Conservation (phyloP, 805 yeast species). For the Helenozyma baotianmanensis region DNA sequence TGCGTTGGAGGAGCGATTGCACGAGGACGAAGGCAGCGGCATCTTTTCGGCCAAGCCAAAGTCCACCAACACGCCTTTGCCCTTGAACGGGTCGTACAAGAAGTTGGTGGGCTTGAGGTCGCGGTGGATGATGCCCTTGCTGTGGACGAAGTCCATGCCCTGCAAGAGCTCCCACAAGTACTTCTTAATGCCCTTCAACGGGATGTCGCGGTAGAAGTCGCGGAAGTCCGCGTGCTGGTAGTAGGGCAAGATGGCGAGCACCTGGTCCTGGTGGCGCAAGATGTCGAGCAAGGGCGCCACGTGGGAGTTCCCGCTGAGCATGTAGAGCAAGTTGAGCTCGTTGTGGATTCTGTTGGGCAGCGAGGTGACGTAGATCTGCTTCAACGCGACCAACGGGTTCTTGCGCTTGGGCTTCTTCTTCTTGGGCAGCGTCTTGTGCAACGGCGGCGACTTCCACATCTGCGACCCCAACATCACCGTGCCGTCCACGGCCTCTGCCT, state of each 20-base stretch:
- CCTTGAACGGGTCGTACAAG: constrained; percentile 58
- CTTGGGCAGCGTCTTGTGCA: constrained; percentile 19
- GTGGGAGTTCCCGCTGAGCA: constrained; percentile 59
- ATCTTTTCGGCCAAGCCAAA: constrained; percentile 82
- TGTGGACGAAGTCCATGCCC: constrained; percentile 62
- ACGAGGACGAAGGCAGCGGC: constrained; percentile 6
- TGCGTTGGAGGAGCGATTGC: constrained; percentile 17
- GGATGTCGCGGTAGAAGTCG: constrained; percentile 75
- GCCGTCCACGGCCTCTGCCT: constrained; percentile 51
- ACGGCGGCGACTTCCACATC: constrained; percentile 44
- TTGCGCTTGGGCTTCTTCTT: constrained; percentile 20
- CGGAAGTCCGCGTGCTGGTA: constrained; percentile 89
- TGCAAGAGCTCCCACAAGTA: constrained; percentile 77
- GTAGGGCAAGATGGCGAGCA: constrained; percentile 86
- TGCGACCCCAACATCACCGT: constrained; percentile 34
- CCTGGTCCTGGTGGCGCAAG: constrained; percentile 82
- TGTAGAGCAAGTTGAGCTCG: constrained; percentile 75
- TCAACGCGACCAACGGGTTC: constrained; percentile 71
- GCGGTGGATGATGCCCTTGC: constrained; percentile 38
- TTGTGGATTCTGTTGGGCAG: constrained; percentile 88
- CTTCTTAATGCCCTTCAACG: constrained; percentile 71
- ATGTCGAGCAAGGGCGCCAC: constrained; percentile 92
- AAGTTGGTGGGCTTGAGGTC: constrained; percentile 59
- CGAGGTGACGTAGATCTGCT: constrained; percentile 90
- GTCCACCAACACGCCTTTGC: constrained; percentile 81